Evolutionary conservation across 495 filamentous ascomycete genomes (phyloP).

Genomic region (Podospora anserina): DNA sequence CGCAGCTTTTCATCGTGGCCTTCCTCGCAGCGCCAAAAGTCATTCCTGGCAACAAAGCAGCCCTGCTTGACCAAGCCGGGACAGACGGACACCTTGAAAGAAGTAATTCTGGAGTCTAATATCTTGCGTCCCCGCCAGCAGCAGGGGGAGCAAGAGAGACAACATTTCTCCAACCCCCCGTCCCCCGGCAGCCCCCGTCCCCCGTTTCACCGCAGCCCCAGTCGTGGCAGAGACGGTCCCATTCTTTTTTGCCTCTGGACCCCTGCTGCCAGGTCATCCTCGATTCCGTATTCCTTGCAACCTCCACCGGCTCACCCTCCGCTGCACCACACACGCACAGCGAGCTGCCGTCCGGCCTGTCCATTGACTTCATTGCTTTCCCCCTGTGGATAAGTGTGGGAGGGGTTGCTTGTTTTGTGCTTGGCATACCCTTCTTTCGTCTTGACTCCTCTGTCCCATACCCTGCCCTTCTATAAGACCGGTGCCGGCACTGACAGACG

Average conservation of each 20-base stretch:
- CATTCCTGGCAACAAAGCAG: not conserved
- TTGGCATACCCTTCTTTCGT: constrained; percentile 13
- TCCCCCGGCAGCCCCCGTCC: not conserved
- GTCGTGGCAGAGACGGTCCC: constrained; percentile 16
- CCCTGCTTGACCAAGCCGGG: not conserved
- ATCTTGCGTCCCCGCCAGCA: not conserved
- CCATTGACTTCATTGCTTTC: constrained; percentile 30
- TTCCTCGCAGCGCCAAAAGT: not conserved
- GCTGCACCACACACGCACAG: constrained; percentile 13
- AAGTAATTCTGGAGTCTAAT: constrained; percentile 5
- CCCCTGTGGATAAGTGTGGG: constrained; percentile 7
- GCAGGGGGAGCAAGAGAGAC: not conserved
- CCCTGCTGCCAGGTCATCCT: constrained; percentile 17
- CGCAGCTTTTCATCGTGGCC: not conserved
- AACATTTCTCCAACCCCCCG: constrained; percentile 4
- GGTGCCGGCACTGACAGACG: not conserved
- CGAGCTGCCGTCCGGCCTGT: constrained; percentile 10
- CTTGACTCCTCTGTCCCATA: constrained; percentile 8
- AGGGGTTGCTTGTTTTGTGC: constrained; percentile 22
- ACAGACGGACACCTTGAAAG: not conserved
- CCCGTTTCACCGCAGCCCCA: constrained; percentile 1
- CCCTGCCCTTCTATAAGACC: not conserved
- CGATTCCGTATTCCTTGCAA: constrained; percentile 8
- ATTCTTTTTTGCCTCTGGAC: constrained; percentile 8
- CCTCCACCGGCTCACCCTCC: constrained; percentile 11